Conservation (phyloP, 2,329 filamentous ascomycete genomes). For the Exserohilum rostratum region DNA sequence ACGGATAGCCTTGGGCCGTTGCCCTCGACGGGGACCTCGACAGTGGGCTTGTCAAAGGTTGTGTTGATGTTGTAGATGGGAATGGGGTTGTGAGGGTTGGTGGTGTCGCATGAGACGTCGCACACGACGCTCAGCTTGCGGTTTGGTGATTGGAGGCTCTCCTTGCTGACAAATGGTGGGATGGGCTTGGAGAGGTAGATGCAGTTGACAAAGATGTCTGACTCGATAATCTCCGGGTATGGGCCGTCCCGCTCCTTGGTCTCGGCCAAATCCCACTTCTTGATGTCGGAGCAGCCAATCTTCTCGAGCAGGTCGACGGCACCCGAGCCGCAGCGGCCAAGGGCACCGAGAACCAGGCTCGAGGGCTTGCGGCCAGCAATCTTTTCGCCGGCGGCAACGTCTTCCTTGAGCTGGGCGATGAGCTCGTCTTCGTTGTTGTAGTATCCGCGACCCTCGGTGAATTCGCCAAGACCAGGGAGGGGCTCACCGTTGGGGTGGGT, state of each 20-base stretch:
- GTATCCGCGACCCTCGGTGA: conserved; percentile 55
- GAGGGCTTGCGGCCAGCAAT: conserved; percentile 72
- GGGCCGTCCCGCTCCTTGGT: conserved; percentile 70
- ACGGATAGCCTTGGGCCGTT: conserved; percentile 70
- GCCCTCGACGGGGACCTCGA: conserved; percentile 69
- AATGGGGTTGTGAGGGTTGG: conserved; percentile 73
- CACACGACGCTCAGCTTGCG: conserved; percentile 74
- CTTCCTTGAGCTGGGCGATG: conserved; percentile 74
- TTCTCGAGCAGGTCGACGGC: conserved; percentile 80
- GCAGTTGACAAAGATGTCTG: conserved; percentile 55
- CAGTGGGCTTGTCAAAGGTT: conserved; percentile 86
- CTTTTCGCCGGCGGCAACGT: conserved; percentile 69
- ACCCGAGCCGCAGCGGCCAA: conserved; percentile 83
- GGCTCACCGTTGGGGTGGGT: conserved; percentile 69
- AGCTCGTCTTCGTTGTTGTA: conserved; percentile 78
- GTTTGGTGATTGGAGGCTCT: conserved; percentile 69
- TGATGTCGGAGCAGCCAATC: conserved; percentile 74
- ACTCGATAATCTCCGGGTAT: conserved; percentile 77
- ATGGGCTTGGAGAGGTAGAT: conserved; percentile 84
- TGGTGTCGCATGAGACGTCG: conserved; percentile 67
- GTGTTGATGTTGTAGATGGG: conserved; percentile 86
- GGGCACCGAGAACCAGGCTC: conserved; percentile 78
- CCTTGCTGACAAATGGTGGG: conserved; percentile 77
- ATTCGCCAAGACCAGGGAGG: conserved; percentile 67
- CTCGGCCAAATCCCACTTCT: conserved; percentile 80